Percentiles rank a stretch among this genome's conserved stretches.
These are phyloP conservation scores for Volutella citrinella DNA, from an alignment of 2,329 filamentous ascomycete species.

Conservation along the genomic window DNA sequence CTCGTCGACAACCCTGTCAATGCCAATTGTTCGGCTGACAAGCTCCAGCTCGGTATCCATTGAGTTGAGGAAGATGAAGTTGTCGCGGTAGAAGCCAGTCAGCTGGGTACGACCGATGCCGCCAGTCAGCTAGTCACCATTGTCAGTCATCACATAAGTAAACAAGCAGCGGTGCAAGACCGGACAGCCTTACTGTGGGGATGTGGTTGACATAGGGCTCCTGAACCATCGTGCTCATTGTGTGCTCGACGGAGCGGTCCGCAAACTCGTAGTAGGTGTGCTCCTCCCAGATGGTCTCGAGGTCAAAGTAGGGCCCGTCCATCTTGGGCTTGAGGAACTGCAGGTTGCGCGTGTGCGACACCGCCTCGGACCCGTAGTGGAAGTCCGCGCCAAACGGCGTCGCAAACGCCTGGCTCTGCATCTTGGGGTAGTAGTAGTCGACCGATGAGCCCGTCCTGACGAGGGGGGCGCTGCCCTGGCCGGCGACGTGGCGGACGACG, in stretches of 20 bases:
- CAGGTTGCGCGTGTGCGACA: constrained; percentile 65
- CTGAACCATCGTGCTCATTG: constrained; percentile 79
- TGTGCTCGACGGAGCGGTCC: constrained; percentile 65
- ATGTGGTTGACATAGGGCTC: constrained; percentile 79
- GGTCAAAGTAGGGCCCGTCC: constrained; percentile 66
- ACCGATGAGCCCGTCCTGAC: constrained; percentile 3
- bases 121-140: constrained; percentile 49
- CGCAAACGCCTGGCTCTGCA: constrained; percentile 37
- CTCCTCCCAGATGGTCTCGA: constrained; percentile 77
- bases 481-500: constrained; percentile 16
- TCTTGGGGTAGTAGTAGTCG: constrained; percentile 39
- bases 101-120: constrained; percentile 64
- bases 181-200: constrained; percentile 52
- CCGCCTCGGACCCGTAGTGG: constrained; percentile 50
- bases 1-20: constrained; percentile 70
- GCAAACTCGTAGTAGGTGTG: constrained; percentile 71
- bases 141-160: not conserved
- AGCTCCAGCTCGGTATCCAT: constrained; percentile 65
- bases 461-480: constrained; percentile 6
- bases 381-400: constrained; percentile 49
- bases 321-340: constrained; percentile 62
- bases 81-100: constrained; percentile 65
- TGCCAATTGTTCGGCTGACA: constrained; percentile 67
- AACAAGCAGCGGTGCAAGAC: fast-evolving
- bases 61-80: constrained; percentile 75